Percentiles rank a stretch among this genome's conserved stretches.
These are phyloP conservation scores for Eucalyptus curtisii DNA, from an alignment of 345 rosid species.

Conservation along the genomic window DNA sequence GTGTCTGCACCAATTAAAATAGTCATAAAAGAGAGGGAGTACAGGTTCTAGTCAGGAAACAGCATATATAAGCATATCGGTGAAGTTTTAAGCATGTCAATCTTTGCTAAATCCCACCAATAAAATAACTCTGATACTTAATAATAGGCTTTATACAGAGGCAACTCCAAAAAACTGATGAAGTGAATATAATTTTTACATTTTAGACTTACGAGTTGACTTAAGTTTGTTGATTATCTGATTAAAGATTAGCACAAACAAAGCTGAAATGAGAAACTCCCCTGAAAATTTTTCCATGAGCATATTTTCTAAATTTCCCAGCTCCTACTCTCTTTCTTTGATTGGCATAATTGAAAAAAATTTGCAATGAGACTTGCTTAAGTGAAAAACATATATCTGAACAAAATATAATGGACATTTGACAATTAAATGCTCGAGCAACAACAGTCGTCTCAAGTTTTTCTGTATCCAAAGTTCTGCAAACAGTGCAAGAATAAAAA, in stretches of 20 bases:
- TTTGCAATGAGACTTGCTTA: not conserved
- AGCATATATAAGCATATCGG: not conserved
- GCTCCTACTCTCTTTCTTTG: not conserved
- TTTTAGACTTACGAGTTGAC: not conserved
- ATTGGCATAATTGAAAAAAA: not conserved
- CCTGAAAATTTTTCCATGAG: not conserved
- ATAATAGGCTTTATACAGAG: not conserved
- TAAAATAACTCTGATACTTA: not conserved
- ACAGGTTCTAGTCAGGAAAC: not conserved
- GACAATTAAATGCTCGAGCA: not conserved
- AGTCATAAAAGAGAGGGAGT: not conserved
- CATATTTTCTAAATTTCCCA: not conserved
- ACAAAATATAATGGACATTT: not conserved
- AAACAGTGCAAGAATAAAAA: not conserved
- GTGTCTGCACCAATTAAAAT: constrained; percentile 34
- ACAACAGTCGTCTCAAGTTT: not conserved
- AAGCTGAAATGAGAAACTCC: not conserved
- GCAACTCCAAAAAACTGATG: not conserved
- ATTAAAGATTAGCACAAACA: not conserved
- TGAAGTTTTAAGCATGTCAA: not conserved
- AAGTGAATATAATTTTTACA: not conserved
- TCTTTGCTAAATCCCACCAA: not conserved
- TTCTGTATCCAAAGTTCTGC: not conserved
- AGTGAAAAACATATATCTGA: not conserved
- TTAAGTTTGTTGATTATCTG: not conserved